Conservation (phyloP, 345 rosid species). For the Hevea brasiliensis region DNA sequence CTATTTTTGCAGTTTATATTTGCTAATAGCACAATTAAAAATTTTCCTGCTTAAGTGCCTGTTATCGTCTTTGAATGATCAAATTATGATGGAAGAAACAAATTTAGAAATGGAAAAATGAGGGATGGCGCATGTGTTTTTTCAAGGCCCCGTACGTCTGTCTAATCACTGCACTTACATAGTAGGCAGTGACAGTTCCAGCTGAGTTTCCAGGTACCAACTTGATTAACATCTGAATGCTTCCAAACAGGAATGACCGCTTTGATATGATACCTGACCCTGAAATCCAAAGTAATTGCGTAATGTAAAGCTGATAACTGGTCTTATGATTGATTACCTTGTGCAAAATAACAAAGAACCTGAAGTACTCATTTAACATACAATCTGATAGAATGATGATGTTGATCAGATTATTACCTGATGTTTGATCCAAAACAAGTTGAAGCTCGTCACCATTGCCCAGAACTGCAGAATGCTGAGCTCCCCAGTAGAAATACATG, state of each 20-base stretch:
- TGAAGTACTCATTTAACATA: neutral
- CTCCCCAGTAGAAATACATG: conserved; percentile 66
- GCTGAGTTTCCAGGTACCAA: conserved; percentile 84
- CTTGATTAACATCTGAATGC: conserved; percentile 76
- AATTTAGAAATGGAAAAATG: neutral
- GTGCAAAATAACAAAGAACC: neutral
- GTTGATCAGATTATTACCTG: conserved; percentile 34
- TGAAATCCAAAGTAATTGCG: conserved; percentile 15
- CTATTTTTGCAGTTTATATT: too few species aligned
- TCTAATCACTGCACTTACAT: conserved; percentile 38
- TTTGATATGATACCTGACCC: conserved; percentile 65
- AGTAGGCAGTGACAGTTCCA: conserved; percentile 72
- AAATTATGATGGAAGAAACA: neutral
- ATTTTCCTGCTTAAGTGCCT: neutral
- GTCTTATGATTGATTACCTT: neutral
- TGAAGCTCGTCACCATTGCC: conserved; percentile 44
- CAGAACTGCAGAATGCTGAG: conserved; percentile 34
- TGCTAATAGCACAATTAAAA: neutral
- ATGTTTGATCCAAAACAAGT: conserved; percentile 59
- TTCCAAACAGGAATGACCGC: conserved; percentile 63
- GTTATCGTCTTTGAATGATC: neutral
- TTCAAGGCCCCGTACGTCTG: neutral
- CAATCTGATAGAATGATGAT: neutral
- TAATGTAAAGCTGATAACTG: neutral
- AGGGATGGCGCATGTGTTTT: neutral